phyloP scores from a whole-genome alignment of 2,329 filamentous ascomycete genomes.

The Davidsoniella virescens region DNA sequence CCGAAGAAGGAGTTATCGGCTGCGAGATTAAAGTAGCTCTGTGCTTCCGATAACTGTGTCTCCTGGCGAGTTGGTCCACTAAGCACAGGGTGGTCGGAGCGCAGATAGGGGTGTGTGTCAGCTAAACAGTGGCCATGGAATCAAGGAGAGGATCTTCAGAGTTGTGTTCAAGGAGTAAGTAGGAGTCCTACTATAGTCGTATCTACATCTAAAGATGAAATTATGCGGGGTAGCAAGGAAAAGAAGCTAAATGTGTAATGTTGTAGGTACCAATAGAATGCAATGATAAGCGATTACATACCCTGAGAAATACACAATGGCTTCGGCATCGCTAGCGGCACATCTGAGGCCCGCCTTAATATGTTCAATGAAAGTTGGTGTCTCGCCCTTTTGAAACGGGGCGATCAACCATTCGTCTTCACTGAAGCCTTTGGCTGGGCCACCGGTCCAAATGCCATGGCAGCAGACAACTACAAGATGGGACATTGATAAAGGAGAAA shows the following conservation, averaged over 20 bases:
- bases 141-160: no score
- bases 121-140: no score
- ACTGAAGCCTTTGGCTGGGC: slow-evolving; percentile 31
- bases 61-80: slow-evolving; percentile 48
- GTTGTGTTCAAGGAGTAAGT: no score
- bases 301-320: slow-evolving; percentile 57
- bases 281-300: slow-evolving; percentile 21
- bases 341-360: slow-evolving; percentile 45
- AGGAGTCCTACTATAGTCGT: no score
- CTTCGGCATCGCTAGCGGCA: slow-evolving; percentile 28
- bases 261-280: background rate
- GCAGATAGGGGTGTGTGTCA: no score
- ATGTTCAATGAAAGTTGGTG: slow-evolving; percentile 63
- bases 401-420: slow-evolving; percentile 59
- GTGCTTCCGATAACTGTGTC: slow-evolving; percentile 41
- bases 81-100: background rate
- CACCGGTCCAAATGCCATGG: slow-evolving; percentile 61
- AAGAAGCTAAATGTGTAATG: background rate
- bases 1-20: slow-evolving; percentile 30
- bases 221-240: no score
- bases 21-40: slow-evolving; percentile 43
- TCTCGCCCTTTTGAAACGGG: slow-evolving; percentile 62
- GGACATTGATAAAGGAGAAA: slow-evolving; percentile 13
- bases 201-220: no score
- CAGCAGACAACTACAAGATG: slow-evolving; percentile 69